Evolutionary conservation across 2,329 filamentous ascomycete genomes (phyloP).

Genomic region (Didymella keratinophila): DNA sequence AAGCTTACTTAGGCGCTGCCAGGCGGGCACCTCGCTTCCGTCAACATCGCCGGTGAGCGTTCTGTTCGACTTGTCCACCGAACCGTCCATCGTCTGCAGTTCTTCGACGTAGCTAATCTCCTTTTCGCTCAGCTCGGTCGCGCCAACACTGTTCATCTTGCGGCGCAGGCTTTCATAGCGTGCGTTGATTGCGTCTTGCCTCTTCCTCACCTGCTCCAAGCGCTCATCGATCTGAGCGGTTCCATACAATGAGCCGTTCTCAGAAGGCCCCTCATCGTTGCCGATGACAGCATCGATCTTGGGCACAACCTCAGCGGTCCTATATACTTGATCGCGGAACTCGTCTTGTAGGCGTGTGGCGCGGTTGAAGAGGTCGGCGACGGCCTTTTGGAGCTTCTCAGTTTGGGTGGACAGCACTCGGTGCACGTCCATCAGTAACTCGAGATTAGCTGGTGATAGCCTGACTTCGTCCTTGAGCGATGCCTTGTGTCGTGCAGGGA

Average conservation of each 20-base stretch:
- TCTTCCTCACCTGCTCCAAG: constrained; percentile 62
- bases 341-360: constrained; percentile 74
- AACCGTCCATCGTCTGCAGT: constrained; percentile 55
- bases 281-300: constrained; percentile 73
- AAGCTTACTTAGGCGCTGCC: constrained; percentile 66
- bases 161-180: constrained; percentile 67
- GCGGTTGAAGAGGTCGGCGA: constrained; percentile 75
- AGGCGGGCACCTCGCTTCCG: constrained; percentile 48
- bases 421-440: constrained; percentile 76
- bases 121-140: constrained; percentile 67
- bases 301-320: constrained; percentile 69
- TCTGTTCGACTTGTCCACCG: constrained; percentile 43
- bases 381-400: constrained; percentile 71
- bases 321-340: constrained; percentile 70
- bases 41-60: constrained; percentile 45
- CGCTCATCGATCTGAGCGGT: constrained; percentile 67
- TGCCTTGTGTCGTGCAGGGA: constrained; percentile 67
- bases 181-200: constrained; percentile 64
- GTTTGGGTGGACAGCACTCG: constrained; percentile 75
- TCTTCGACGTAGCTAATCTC: constrained; percentile 68
- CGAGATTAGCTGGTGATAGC: constrained; percentile 73
- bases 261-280: constrained; percentile 56
- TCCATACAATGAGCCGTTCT: constrained; percentile 54
- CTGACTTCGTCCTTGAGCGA: constrained; percentile 72
- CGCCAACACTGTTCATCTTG: constrained; percentile 58